Conservation (phyloP, 1,284 basidiomycete genomes). For the Malassezia caprae region DNA sequence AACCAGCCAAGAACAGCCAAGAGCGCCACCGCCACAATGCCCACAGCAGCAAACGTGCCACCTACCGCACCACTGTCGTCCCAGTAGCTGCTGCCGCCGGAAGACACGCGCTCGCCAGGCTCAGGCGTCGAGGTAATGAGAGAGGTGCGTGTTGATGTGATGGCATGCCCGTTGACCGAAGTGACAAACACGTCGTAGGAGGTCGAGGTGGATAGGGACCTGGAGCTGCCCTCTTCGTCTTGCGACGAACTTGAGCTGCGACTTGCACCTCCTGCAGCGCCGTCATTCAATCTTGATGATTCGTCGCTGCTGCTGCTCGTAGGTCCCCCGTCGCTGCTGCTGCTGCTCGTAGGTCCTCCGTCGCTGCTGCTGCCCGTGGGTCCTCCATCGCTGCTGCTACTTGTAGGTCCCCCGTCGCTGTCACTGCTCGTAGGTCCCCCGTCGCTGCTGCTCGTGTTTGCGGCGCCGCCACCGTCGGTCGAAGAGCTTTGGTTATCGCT, state of each 20-base stretch:
- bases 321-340: not conserved
- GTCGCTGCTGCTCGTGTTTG: not conserved
- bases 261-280: not conserved
- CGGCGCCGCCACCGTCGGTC: not conserved
- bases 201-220: not conserved
- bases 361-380: not conserved
- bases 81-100: constrained; percentile 27
- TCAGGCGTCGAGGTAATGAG: constrained; percentile 19
- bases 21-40: constrained; percentile 32
- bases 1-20: constrained; percentile 34
- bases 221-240: not conserved
- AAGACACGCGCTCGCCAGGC: not conserved
- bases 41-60: constrained; percentile 45
- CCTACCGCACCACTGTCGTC: constrained; percentile 43
- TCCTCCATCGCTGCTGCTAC: not conserved
- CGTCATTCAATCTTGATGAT: no score
- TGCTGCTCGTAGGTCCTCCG: not conserved
- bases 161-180: not conserved
- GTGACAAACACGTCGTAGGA: not conserved
- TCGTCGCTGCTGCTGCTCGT: not conserved
- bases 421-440: not conserved
- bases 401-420: not conserved
- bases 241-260: not conserved
- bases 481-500: not conserved
- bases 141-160: not conserved